A percentile compares a stretch with the other conserved stretches of the same genome.
Conservation (phyloP, 2,329 filamentous ascomycete genomes). For the Aspergillus brunneoviolaceus region DNA sequence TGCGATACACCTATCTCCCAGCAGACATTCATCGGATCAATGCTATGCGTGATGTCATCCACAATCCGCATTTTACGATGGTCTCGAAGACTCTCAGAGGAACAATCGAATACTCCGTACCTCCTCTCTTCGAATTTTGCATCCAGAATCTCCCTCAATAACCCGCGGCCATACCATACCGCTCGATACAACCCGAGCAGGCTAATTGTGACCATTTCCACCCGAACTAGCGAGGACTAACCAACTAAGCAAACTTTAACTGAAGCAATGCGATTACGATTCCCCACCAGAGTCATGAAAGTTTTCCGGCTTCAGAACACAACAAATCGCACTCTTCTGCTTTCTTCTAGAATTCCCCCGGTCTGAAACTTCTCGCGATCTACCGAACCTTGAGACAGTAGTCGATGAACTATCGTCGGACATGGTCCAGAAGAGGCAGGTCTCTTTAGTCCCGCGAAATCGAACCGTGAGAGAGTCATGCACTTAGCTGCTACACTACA, state of each 20-base stretch:
- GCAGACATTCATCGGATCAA: background rate
- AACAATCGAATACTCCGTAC: background rate
- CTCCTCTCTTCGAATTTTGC: background rate
- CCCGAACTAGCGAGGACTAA: background rate
- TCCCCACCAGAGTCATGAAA: conserved; percentile 1
- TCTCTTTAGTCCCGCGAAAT: background rate
- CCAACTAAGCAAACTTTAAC: background rate
- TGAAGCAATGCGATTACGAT: background rate
- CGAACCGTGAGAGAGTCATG: background rate
- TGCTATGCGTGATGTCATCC: background rate
- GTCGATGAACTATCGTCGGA: background rate
- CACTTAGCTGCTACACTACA: background rate
- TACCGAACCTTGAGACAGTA: background rate
- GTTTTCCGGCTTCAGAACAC: conserved; percentile 8
- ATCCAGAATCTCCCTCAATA: background rate
- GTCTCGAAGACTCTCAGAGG: background rate
- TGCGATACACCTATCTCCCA: no score
- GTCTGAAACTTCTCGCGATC: background rate
- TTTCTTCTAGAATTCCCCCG: background rate
- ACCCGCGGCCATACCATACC: background rate
- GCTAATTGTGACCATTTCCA: background rate
- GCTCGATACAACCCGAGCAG: background rate
- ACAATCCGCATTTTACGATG: background rate
- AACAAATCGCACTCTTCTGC: conserved; percentile 1
- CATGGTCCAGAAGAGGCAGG: conserved; percentile 1